Base-by-base conservation (phyloP, 2,329 filamentous ascomycete species). In the Ascosphaera aggregata region DNA sequence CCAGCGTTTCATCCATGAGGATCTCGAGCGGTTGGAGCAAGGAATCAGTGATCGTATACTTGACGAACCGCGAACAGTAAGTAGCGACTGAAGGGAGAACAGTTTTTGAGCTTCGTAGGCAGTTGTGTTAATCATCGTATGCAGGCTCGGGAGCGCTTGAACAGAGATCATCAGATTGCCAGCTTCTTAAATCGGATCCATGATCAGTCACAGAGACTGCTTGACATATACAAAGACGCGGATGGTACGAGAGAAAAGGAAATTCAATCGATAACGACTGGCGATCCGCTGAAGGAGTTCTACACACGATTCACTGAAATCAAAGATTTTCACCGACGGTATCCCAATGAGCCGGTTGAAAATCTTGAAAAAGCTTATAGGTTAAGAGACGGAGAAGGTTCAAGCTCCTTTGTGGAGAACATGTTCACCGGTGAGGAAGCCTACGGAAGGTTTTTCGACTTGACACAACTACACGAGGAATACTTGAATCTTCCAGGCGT, bases 401-500 rank as follows among this genome's bases (percentile, higher is more conserved):
- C 73, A 38, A 65, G 69, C 3, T 72, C 71, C 34, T 72, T 85
- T 39, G 76, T 94, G 37, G 86, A 95, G 52, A 73, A 73, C 42
- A 78, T 95, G 64, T 98, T 98, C 57, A 92, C 84, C 0, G 89
- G 89, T 44, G 91, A 98, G 58, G 89, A 98, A 56, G 78, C 77
- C 0, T 94, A 79, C 50, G 89, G 89, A 34, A 78, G 82, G 48
- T 98, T 81, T 58, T 80, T 98, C 50, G 89, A 98, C 55, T 61
- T 98, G 36, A 86, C 78, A 15, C 69, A 66, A 31, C 71, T 75
- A 47, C 85, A 95, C 57, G 86, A 95, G 51, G 67, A 78, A 11
- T 98, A 84, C 53, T 67, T 94, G 43, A 98, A 98, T 52, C 65
- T 98, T 7, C 79, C 82, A 2, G 76, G 79, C 7, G 73, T 85